phyloP scores from a whole-genome alignment of 495 filamentous ascomycete species.

The Amphirosellinia nigrospora region DNA sequence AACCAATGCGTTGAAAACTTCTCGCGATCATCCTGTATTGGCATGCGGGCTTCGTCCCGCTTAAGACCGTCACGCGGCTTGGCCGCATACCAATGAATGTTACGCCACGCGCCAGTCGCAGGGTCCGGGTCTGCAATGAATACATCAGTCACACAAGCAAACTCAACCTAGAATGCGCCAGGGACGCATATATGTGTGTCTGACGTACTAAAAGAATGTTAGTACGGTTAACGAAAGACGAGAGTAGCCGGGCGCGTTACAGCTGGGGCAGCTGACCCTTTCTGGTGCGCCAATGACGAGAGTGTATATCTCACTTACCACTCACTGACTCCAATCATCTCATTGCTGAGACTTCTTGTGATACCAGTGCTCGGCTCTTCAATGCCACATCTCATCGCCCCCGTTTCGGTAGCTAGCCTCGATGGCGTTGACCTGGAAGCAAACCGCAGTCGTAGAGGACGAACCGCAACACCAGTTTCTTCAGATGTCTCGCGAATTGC shows the following conservation, averaged over 20 bases:
- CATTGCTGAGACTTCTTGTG: conserved; percentile 37
- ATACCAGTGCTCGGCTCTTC: conserved; percentile 37
- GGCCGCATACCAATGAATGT: conserved; percentile 43
- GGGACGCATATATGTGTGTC: not conserved
- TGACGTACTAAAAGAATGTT: conserved; percentile 24
- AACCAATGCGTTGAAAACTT: conserved; percentile 42
- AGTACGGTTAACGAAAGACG: conserved; percentile 22
- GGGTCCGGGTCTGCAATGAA: conserved; percentile 38
- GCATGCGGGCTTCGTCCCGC: conserved; percentile 30
- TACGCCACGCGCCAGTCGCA: conserved; percentile 41
- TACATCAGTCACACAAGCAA: conserved; percentile 24
- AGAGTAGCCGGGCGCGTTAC: conserved; percentile 9
- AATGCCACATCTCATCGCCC: conserved; percentile 25
- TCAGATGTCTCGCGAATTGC: conserved; percentile 55
- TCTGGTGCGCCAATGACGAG: not conserved
- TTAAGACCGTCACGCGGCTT: conserved; percentile 33
- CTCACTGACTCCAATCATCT: conserved; percentile 40
- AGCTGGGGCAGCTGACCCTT: conserved; percentile 1
- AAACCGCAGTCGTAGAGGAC: conserved; percentile 46
- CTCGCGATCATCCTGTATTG: conserved; percentile 31
- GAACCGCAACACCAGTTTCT: conserved; percentile 49
- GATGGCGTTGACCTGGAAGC: conserved; percentile 42
- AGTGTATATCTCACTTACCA: conserved; percentile 31
- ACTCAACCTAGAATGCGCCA: not conserved
- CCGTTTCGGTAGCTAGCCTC: conserved; percentile 22